A percentile compares a stretch with the other conserved stretches of the same genome.
These are phyloP conservation scores for Plenodomus tracheiphilus DNA, from an alignment of 2,329 filamentous ascomycete genomes.

Conservation along the genomic window DNA sequence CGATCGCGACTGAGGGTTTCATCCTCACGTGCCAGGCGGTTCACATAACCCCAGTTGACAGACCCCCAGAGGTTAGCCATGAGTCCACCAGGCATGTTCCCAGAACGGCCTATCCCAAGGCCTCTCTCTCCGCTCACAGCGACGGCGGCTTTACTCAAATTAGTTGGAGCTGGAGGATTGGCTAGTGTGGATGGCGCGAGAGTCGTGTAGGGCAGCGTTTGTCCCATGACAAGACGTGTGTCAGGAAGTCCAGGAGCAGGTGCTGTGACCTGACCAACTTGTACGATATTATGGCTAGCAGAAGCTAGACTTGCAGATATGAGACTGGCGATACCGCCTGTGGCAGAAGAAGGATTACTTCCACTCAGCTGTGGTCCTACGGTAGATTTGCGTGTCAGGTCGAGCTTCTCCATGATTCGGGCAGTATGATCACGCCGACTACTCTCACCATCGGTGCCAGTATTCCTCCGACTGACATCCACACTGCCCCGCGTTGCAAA, in stretches of 20 bases:
- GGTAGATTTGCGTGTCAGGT: constrained; percentile 80
- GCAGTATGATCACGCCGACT: constrained; percentile 78
- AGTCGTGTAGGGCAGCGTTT: constrained; percentile 61
- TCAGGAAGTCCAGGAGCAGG: constrained; percentile 43
- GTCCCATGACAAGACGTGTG: constrained; percentile 40
- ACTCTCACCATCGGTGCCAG: constrained; percentile 69
- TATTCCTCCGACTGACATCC: constrained; percentile 64
- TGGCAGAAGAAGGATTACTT: constrained; percentile 49
- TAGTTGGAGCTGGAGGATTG: constrained; percentile 80
- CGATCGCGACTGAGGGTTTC: constrained; percentile 37
- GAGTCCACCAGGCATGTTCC: constrained; percentile 78
- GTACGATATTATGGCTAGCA: constrained; percentile 77
- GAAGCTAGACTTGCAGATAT: constrained; percentile 76
- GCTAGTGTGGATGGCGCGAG: constrained; percentile 82
- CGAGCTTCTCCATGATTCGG: constrained; percentile 89
- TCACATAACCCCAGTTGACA: constrained; percentile 75
- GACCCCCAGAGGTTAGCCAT: constrained; percentile 95
- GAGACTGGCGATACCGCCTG: constrained; percentile 77
- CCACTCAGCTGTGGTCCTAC: constrained; percentile 54
- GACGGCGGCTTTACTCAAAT: constrained; percentile 83
- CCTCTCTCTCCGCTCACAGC: constrained; percentile 77
- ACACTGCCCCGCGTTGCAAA: constrained; percentile 68
- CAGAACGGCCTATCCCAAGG: constrained; percentile 62
- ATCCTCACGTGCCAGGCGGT: constrained; percentile 62
- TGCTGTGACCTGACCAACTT: constrained; percentile 58